Evolutionary conservation across 2,329 filamentous ascomycete species (phyloP).

Genomic region (Exophiala calicioides): DNA sequence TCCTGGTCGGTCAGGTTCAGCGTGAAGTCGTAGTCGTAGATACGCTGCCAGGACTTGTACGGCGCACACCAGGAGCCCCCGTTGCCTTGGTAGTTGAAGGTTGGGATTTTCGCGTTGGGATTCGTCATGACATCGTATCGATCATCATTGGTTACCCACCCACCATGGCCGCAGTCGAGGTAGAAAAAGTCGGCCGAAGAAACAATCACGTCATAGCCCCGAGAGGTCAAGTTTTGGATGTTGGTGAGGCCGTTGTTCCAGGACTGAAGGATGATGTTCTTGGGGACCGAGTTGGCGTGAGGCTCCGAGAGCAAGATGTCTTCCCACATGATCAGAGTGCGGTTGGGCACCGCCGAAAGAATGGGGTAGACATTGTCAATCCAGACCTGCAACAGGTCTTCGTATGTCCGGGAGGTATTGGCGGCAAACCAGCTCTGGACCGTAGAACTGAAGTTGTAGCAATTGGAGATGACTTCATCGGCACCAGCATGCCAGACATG

Average conservation of each 20-base stretch:
- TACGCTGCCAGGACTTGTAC: constrained; percentile 63
- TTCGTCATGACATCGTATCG: constrained; percentile 58
- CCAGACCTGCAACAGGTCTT: constrained; percentile 58
- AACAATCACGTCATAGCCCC: constrained; percentile 58
- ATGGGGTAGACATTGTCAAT: constrained; percentile 55
- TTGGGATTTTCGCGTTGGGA: constrained; percentile 45
- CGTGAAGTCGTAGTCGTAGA: constrained; percentile 61
- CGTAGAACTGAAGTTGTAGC: constrained; percentile 59
- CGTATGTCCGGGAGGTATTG: constrained; percentile 52
- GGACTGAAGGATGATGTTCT: constrained; percentile 53
- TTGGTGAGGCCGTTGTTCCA: constrained; percentile 58
- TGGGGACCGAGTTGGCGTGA: constrained; percentile 51
- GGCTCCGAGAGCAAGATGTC: constrained; percentile 51
- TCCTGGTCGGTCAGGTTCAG: constrained; percentile 49
- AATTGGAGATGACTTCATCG: constrained; percentile 57
- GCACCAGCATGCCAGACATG: constrained; percentile 59
- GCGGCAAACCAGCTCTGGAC: constrained; percentile 54
- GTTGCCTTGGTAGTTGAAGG: constrained; percentile 57
- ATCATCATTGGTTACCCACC: constrained; percentile 57
- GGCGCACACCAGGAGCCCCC: constrained; percentile 61
- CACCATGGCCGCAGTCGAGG: constrained; percentile 58
- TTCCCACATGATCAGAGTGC: constrained; percentile 61
- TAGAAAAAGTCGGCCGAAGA: constrained; percentile 59
- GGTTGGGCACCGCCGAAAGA: constrained; percentile 48
- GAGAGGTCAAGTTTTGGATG: constrained; percentile 53